Conservation (phyloP, 2,329 filamentous ascomycete species). For the Aspergillus bombycis region DNA sequence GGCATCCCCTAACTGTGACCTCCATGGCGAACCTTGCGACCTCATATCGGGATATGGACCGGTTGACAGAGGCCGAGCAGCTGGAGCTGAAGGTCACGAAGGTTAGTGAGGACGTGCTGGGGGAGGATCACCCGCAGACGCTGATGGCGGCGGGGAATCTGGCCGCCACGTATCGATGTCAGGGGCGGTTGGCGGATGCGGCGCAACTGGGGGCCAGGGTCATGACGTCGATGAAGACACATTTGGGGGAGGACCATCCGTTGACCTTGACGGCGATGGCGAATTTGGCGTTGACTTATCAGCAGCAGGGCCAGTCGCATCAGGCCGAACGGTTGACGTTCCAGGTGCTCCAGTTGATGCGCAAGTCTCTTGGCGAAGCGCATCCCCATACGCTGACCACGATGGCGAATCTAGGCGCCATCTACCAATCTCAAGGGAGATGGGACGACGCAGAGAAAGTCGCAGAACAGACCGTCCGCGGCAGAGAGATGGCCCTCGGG, state of each 20-base stretch:
- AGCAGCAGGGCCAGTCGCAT: conserved; percentile 2
- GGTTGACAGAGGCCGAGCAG: conserved; percentile 14
- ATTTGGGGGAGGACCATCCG: conserved; percentile 6
- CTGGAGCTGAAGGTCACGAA: conserved; percentile 13
- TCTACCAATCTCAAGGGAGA: conserved; percentile 15
- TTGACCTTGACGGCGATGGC: conserved; percentile 15
- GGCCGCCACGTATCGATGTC: conserved; percentile 10
- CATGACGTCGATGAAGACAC: conserved; percentile 6
- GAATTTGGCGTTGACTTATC: conserved; percentile 12
- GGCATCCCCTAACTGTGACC: conserved; percentile 8
- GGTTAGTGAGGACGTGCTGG: conserved; percentile 7
- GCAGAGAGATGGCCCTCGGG: conserved; percentile 9
- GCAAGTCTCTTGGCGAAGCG: conserved; percentile 1
- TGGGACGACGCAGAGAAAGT: conserved; percentile 12
- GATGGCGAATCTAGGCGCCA: conserved; percentile 9
- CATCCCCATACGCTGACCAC: conserved; percentile 14
- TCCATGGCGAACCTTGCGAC: conserved; percentile 16
- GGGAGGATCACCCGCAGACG: conserved; percentile 15
- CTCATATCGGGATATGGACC: conserved; percentile 10
- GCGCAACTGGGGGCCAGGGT: conserved; percentile 4
- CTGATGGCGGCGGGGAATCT: conserved; percentile 14
- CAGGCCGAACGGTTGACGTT: conserved; percentile 8
- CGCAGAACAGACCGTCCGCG: conserved; percentile 3
- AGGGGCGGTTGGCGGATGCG: conserved; percentile 10
- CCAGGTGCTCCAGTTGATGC: conserved; percentile 12